These are phyloP conservation scores for Saccharomyces hybrid DNA, from an alignment of 1,139 yeast genomes.

Conservation along the genomic window DNA sequence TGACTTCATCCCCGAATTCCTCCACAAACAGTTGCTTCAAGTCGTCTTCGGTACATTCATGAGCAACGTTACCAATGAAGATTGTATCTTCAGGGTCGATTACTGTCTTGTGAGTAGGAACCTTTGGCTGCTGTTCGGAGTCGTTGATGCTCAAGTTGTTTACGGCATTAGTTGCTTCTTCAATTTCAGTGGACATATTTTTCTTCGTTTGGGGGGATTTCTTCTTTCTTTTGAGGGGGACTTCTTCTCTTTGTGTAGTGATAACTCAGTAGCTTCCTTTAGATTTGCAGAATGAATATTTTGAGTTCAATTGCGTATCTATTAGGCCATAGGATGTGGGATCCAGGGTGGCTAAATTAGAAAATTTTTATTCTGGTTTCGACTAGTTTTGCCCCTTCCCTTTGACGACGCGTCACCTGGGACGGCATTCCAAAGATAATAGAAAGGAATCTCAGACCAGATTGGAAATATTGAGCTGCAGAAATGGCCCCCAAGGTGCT, in stretches of 20 bases:
- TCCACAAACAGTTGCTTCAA: constrained; percentile 22
- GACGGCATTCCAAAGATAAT: background rate
- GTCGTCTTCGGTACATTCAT: constrained; percentile 27
- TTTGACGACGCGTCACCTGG: constrained; percentile 1
- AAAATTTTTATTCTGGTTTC: too few species aligned
- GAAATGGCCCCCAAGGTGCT: background rate
- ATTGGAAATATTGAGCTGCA: background rate
- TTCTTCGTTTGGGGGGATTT: background rate
- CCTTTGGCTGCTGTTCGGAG: too few species aligned
- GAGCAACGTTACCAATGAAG: constrained; percentile 30
- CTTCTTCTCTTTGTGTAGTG: constrained; percentile 2
- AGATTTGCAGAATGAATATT: background rate
- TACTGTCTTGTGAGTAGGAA: constrained; percentile 9
- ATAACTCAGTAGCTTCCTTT: constrained; percentile 2
- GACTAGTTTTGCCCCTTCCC: too few species aligned
- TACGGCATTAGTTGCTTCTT: constrained; percentile 4
- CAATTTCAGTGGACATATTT: constrained; percentile 11
- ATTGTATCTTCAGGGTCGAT: constrained; percentile 32
- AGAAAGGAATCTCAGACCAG: background rate
- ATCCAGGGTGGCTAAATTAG: background rate
- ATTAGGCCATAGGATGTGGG: background rate
- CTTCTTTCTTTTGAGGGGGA: background rate
- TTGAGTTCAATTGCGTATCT: background rate
- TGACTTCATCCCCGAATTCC: constrained; percentile 22
- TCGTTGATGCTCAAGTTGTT: constrained; percentile 3